Conservation (phyloP, 192 early-diverging fungal species). For the Coemansia sp. region DNA sequence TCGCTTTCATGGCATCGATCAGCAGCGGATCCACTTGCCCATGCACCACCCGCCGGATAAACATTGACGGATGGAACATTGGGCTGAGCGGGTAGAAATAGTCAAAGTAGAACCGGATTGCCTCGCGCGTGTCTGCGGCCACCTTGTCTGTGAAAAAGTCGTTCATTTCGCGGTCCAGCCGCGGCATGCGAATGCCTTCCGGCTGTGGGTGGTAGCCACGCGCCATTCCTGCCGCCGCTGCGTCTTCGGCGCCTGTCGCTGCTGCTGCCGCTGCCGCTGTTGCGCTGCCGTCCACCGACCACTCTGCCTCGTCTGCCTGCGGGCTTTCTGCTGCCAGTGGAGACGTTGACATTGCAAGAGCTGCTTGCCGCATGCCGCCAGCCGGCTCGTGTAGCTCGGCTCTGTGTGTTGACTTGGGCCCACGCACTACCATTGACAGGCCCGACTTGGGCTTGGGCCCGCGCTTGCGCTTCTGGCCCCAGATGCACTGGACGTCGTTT, state of each 20-base stretch:
- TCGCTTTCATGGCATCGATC: constrained; percentile 47
- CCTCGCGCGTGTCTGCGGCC: constrained; percentile 34
- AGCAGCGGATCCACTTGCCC: constrained; percentile 46
- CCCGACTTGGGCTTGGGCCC: constrained; percentile 48
- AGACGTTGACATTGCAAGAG: background rate
- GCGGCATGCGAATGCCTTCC: constrained; percentile 32
- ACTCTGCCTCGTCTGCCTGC: no score
- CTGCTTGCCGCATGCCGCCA: background rate
- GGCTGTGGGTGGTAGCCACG: background rate
- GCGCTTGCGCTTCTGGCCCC: constrained; percentile 52
- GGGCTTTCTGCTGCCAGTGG: background rate
- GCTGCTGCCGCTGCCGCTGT: background rate
- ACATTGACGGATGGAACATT: constrained; percentile 54
- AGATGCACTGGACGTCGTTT: constrained; percentile 48
- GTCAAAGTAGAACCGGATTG: constrained; percentile 52
- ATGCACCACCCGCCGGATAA: constrained; percentile 45
- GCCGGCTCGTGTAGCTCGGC: background rate
- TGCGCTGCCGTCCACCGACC: constrained; percentile 1
- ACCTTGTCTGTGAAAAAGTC: constrained; percentile 40
- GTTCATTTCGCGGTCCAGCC: constrained; percentile 28
- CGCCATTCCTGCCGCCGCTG: constrained; percentile 5
- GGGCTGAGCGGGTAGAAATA: constrained; percentile 52
- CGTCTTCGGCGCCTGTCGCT: background rate
- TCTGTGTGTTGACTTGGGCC: background rate
- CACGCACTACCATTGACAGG: background rate